Evolutionary conservation across 179 eudicot genomes (phyloP).

Genomic region (Heliamphora pulchella): DNA sequence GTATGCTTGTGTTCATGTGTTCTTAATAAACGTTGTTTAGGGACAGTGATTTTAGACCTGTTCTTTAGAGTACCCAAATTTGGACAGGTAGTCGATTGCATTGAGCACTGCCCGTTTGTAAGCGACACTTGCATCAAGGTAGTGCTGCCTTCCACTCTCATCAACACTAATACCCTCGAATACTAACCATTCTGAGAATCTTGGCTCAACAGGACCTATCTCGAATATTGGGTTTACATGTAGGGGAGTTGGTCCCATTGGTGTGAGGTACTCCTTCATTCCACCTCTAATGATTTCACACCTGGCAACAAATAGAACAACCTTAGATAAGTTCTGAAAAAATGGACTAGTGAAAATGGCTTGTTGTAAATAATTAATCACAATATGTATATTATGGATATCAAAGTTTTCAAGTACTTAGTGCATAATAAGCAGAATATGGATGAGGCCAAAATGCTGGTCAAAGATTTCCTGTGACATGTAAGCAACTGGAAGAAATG

Average conservation of each 20-base stretch:
- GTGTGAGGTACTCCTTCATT: slow-evolving; percentile 91
- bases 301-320: slow-evolving; percentile 27
- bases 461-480: too few relatives aligned
- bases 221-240: slow-evolving; percentile 93
- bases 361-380: not conserved
- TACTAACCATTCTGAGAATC: slow-evolving; percentile 93
- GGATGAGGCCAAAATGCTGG: too few relatives aligned
- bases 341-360: not conserved
- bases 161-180: slow-evolving; percentile 97
- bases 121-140: slow-evolving; percentile 83
- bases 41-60: slow-evolving; percentile 41
- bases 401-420: too few relatives aligned
- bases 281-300: slow-evolving; percentile 87
- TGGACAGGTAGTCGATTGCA: slow-evolving; percentile 78
- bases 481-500: too few relatives aligned
- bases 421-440: too few relatives aligned
- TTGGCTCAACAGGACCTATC: slow-evolving; percentile 89
- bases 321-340: not conserved
- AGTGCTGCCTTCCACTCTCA: slow-evolving; percentile 85
- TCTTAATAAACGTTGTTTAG: not conserved
- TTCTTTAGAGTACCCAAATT: slow-evolving; percentile 84
- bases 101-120: slow-evolving; percentile 96
- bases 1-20: not conserved
- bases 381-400: not conserved
- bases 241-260: slow-evolving; percentile 87